Evolutionary conservation across 2,329 filamentous ascomycete genomes (phyloP), one percentile per base, ranked within the genome.

Genomic region (Coccinonectria pachysandricola): DNA sequence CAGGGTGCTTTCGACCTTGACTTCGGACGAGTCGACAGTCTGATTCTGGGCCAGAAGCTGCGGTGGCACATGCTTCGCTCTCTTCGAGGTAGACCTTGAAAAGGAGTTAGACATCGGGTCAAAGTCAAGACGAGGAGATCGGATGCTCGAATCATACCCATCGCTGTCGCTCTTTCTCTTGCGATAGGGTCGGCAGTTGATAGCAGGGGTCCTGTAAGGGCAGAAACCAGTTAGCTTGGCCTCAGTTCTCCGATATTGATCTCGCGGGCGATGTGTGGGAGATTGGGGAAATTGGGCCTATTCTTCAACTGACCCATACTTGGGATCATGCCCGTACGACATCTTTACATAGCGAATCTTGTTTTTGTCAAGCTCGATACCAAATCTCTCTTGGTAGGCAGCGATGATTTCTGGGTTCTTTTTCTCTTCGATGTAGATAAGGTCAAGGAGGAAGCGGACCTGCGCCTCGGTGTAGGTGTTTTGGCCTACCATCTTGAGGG

Each of bases 311-410:
- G 45, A 60, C 58, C 51, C 50, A 28, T 51, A 59, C 6, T 49
- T 44, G 0, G 57, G 53, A 19, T 59, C 55, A 19, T 45, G 50
- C 0, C 57, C 56, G 21, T 61, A 61, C 32, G 59, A 57, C 34
- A 52, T 53, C 33, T 53, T 56, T 7, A 60, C 33, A 27, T 61
- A 60, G 7, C 53, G 49, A 7, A 61, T 43, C 34, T 60, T 54
- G 23, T 51, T 56, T 2, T 44, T 34, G 3, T 48, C 49, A 24
- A 58, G 36, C 1, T 21, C 8, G 12, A 49, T 50, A 15, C 35
- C 37, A 26, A 56, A 59, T 5, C 26, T 29, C 6, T 34, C 22
- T 8, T 39, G 21, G 21, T 54, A 59, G 5, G 43, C 39, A 2
- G 32, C 20, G 6, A 37, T 34, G 19, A 57, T 54, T 8, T 39